Conservation (phyloP, 2,329 filamentous ascomycete genomes). For the Emergomyces orientalis region DNA sequence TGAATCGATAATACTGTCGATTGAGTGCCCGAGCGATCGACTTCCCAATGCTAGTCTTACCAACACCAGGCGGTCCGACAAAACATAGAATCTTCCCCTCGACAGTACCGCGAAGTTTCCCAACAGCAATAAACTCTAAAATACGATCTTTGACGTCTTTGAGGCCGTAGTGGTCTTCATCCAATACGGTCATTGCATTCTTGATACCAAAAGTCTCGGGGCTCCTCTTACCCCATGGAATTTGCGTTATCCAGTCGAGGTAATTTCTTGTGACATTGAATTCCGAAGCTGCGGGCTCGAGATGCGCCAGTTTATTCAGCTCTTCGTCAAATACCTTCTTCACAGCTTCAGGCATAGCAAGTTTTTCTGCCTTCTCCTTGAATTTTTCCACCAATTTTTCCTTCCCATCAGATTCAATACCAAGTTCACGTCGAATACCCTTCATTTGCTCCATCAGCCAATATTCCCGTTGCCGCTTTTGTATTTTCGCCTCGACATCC, state of each 20-base stretch:
- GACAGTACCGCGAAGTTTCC: constrained; percentile 90
- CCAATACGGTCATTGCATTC: constrained; percentile 79
- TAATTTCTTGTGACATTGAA: constrained; percentile 99
- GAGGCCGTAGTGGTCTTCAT: constrained; percentile 92
- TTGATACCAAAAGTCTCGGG: constrained; percentile 94
- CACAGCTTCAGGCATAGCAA: constrained; percentile 94
- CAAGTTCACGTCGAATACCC: constrained; percentile 87
- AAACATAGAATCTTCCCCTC: constrained; percentile 98
- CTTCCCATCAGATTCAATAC: constrained; percentile 95
- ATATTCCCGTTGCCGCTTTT: constrained; percentile 93
- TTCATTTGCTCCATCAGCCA: constrained; percentile 99
- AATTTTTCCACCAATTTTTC: constrained; percentile 97
- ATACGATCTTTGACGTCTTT: constrained; percentile 99
- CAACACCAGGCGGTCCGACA: constrained; percentile 92
- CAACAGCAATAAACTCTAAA: constrained; percentile 94
- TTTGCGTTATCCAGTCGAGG: constrained; percentile 95
- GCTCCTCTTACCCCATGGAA: constrained; percentile 92
- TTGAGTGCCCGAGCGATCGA: constrained; percentile 92
- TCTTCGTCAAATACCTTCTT: constrained; percentile 98
- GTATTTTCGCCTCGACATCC: constrained; percentile 94
- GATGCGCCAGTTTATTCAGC: constrained; percentile 88
- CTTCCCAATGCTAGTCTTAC: constrained; percentile 98
- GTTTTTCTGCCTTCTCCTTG: constrained; percentile 83
- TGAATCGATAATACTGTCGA: constrained; percentile 96
- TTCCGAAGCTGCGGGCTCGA: constrained; percentile 92